Evolutionary conservation across 2,329 filamentous ascomycete genomes (phyloP), one percentile per base, ranked within the genome.

Genomic region (Myrmaecium sp.): DNA sequence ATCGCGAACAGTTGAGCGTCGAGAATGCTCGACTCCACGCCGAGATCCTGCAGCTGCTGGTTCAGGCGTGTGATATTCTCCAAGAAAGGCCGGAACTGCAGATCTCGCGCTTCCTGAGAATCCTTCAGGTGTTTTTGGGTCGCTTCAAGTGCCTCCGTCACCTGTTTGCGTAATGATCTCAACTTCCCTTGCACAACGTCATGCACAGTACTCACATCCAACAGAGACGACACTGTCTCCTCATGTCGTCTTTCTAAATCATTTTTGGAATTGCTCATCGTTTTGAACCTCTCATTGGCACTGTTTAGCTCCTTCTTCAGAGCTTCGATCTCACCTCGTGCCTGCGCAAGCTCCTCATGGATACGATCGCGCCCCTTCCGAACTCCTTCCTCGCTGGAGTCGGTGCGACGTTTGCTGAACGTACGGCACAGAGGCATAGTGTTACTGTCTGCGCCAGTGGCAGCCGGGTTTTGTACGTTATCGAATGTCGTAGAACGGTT

Each of bases 261-360:
- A 14, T 30, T 30, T 4, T 26, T 26, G 6, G 21, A n/a, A n/a
- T n/a, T n/a, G n/a, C n/a, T n/a, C n/a, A n/a, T n/a, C n/a, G n/a
- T n/a, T n/a, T n/a, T n/a, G n/a, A n/a, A n/a, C n/a, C n/a, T n/a
- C n/a, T 18, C 16, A 27, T 12, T 25, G 27, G 14, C 17, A 20
- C 17, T 17, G n/a, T 30, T 25, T 25, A 30, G 21, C 3, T 30
- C 25, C 5, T 27, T 21, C 17, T 27, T 30, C 29, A 30, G 27
- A 6, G 21, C 17, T 15, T 14, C 5, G 38, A 43, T 3, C 27
- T 33, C 21, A 36, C 34, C 9, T 40, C 38, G 29, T 44, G 43
- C 23, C 41, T 45, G 29, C 36, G 46, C 6, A 37, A 46, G 20
- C 25, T 20, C 23, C 17, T 24, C 38, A 43, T 50, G 25, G 5